These are phyloP conservation scores for Scheffersomyces parashehatae DNA, from an alignment of 1,139 yeast species.

Conservation along the genomic window DNA sequence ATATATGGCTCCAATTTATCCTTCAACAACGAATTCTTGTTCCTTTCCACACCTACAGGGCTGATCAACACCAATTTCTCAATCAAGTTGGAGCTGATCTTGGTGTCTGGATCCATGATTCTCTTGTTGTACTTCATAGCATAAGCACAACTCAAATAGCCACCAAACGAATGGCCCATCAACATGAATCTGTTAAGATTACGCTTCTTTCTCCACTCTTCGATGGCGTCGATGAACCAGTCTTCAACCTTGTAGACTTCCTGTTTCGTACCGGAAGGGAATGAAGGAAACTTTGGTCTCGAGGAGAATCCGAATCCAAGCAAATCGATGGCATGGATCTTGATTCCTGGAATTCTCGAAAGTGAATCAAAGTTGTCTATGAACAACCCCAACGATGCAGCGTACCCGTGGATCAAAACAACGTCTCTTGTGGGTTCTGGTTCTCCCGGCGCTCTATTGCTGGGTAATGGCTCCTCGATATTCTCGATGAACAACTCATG, in stretches of 20 bases:
- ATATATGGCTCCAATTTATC: slow-evolving; percentile 15
- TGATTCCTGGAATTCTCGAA: slow-evolving; percentile 42
- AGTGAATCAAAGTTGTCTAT: slow-evolving; percentile 41
- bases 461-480: slow-evolving; percentile 19
- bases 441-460: slow-evolving; percentile 3
- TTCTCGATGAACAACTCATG: slow-evolving; percentile 58
- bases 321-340: slow-evolving; percentile 47
- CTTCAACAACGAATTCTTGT: slow-evolving; percentile 30
- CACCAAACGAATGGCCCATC: slow-evolving; percentile 93
- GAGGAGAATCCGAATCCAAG: slow-evolving; percentile 48
- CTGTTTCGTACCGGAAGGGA: slow-evolving; percentile 29
- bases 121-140: slow-evolving; percentile 58
- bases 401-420: slow-evolving; percentile 49
- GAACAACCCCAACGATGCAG: slow-evolving; percentile 48
- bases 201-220: slow-evolving; percentile 71
- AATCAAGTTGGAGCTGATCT: slow-evolving; percentile 23
- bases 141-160: slow-evolving; percentile 79
- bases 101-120: slow-evolving; percentile 9
- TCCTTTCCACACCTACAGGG: slow-evolving; percentile 50
- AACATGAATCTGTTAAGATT: slow-evolving; percentile 62
- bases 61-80: slow-evolving; percentile 44
- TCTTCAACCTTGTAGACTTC: slow-evolving; percentile 54
- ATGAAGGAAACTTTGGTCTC: slow-evolving; percentile 41
- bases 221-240: slow-evolving; percentile 80
- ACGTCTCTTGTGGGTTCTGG: slow-evolving; percentile 27